These are phyloP conservation scores for Albizia julibrissin DNA, from an alignment of 306 rosid species.

Conservation along the genomic window DNA sequence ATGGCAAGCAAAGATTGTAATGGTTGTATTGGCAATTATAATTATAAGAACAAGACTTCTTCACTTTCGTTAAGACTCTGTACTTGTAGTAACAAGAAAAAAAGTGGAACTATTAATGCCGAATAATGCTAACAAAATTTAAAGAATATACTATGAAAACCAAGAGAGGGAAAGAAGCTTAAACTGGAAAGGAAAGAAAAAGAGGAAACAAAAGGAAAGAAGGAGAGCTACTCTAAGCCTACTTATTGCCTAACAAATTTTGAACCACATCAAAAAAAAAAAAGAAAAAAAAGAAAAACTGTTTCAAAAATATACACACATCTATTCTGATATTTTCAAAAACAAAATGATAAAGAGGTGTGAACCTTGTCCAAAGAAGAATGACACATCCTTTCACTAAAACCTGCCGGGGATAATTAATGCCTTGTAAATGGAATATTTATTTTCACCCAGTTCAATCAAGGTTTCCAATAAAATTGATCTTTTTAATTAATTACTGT, in stretches of 20 bases:
- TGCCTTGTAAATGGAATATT: neutral
- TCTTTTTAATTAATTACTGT: neutral
- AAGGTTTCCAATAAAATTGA: neutral
- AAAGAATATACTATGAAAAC: neutral
- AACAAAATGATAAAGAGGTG: neutral
- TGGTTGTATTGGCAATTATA: neutral
- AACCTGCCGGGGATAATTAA: neutral
- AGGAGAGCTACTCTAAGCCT: neutral
- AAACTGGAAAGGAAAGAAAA: neutral
- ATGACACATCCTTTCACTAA: slow-evolving; percentile 8
- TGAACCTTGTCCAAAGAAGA: neutral
- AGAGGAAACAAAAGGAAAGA: neutral
- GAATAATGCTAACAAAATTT: neutral
- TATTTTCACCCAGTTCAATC: slow-evolving; percentile 4
- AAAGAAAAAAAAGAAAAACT: neutral
- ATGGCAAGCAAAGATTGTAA: neutral
- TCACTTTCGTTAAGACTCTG: slow-evolving; percentile 12
- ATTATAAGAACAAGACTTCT: neutral
- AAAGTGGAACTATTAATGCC: too few species aligned
- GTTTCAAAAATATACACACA: neutral
- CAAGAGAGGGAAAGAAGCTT: neutral
- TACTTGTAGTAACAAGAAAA: neutral
- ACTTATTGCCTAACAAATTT: neutral
- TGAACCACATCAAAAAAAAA: neutral
- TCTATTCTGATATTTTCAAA: neutral